Base-by-base conservation (phyloP, 2,329 filamentous ascomycete genomes). In the Aspergillus texensis region DNA sequence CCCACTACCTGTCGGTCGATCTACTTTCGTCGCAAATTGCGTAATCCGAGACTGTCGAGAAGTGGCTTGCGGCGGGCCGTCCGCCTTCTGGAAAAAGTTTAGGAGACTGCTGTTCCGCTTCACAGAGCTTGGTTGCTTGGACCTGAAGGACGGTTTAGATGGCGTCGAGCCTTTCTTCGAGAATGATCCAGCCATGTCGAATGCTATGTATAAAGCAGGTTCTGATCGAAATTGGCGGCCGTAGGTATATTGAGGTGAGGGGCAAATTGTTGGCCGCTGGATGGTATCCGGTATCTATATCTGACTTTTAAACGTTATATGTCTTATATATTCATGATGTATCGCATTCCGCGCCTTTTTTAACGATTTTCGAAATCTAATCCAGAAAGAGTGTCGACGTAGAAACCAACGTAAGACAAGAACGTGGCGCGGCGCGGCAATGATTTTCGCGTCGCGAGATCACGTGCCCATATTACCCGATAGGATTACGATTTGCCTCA, bases 61-160 rank as follows among this genome's bases (percentile, higher is more conserved):
- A 8, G 67, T 74, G 80, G 65, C 89, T 83, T 62, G 84, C 80
- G 58, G 77, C 0, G 78, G 77, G 14, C 85, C 84, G 45, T 87
- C 84, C 0, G 86, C 82, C 72, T 92, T 93, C 71, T 91, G 88
- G 74, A 93, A 93, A 75, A 92, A 93, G 66, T 79, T 92, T 16
- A 92, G 78, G 36, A 93, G 92, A 66, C 88, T 92, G 8, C 83
- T 82, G 70, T 91, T 92, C 43, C 67, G 66, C 61, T 75, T 78
- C 3, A 55, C 63, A 0, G 72, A 69, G 1, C 70, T 63, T 16
- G 65, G 60, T 3, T 64, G 46, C 50, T 68, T 72, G 16, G 59
- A 48, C 4, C 60, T 58, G 12, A 58, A 63, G 2, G 66, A 41
- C 1, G 57, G 36, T 50, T 68, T 71, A 16, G 71, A 68, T 2